phyloP scores from a whole-genome alignment of 768 basidiomycete species.

The Leccinellum albellum region DNA sequence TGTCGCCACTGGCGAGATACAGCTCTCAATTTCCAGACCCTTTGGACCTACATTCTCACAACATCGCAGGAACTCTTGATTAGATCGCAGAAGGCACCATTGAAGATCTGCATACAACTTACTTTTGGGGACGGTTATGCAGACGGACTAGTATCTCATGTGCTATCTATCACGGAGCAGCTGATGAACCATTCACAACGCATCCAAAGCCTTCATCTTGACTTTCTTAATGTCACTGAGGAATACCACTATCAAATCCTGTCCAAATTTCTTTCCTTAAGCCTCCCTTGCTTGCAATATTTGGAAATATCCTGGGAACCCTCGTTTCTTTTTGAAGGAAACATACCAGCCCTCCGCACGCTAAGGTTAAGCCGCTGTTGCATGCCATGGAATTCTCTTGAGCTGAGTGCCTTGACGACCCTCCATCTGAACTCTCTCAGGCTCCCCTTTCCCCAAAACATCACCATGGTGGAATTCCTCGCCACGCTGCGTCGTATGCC shows the following conservation, averaged over 20 bases:
- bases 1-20: not conserved
- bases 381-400: not conserved
- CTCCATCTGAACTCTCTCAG: constrained; percentile 31
- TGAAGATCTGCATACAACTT: not conserved
- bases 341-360: not conserved
- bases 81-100: constrained; percentile 39
- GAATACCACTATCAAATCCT: not conserved
- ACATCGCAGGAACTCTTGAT: constrained; percentile 37
- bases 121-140: no score
- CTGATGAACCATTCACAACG: not conserved
- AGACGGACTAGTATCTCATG: no score
- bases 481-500: constrained; percentile 33
- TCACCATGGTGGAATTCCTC: constrained; percentile 26
- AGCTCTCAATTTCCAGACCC: not conserved
- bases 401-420: constrained; percentile 29
- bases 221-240: not conserved
- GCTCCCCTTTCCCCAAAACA: constrained; percentile 21
- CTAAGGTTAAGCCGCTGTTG: not conserved
- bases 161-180: not conserved
- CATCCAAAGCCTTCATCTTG: not conserved
- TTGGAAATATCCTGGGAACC: not conserved
- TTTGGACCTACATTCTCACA: constrained; percentile 13
- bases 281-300: not conserved
- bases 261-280: not conserved
- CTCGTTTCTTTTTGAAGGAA: not conserved